Conservation (phyloP, 108 stramenopile genomes). For the Aureococcus anophagefferens region DNA sequence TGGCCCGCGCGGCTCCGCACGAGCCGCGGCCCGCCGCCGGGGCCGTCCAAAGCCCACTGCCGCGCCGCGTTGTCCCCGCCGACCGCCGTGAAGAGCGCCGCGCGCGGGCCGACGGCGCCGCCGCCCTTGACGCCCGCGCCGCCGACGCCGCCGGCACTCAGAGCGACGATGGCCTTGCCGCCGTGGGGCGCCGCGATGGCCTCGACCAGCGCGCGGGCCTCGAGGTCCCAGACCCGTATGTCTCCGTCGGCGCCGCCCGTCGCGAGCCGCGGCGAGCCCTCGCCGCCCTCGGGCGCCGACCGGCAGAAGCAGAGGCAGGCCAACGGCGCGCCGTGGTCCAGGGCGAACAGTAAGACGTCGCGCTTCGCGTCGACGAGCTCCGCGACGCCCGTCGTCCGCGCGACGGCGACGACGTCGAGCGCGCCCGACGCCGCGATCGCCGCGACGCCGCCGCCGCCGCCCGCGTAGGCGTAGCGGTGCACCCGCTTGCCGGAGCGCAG, state of each 20-base stretch:
- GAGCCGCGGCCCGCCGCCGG: conserved; percentile 33
- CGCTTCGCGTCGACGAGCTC: conserved; percentile 21
- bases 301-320: conserved; percentile 10
- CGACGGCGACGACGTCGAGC: conserved; percentile 42
- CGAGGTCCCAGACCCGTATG: conserved; percentile 46
- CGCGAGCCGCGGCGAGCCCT: conserved; percentile 25
- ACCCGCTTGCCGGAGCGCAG: conserved; percentile 28
- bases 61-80: conserved; percentile 36
- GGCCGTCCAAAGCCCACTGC: conserved; percentile 38
- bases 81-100: conserved; percentile 28
- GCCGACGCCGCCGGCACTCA: neutral
- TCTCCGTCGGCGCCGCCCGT: conserved; percentile 23
- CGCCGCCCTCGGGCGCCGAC: conserved; percentile 10
- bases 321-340: neutral
- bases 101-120: conserved; percentile 16
- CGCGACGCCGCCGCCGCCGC: conserved; percentile 6
- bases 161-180: too few relatives aligned
- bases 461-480: conserved; percentile 16
- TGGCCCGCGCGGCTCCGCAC: conserved; percentile 26
- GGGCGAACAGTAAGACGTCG: conserved; percentile 18
- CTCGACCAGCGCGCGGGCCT: conserved; percentile 19
- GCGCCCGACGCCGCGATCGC: conserved; percentile 34
- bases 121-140: conserved; percentile 8
- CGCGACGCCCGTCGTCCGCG: conserved; percentile 2
- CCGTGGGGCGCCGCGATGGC: conserved; percentile 11